Base-by-base conservation (phyloP, 495 filamentous ascomycete genomes). In the Penicillium herquei region DNA sequence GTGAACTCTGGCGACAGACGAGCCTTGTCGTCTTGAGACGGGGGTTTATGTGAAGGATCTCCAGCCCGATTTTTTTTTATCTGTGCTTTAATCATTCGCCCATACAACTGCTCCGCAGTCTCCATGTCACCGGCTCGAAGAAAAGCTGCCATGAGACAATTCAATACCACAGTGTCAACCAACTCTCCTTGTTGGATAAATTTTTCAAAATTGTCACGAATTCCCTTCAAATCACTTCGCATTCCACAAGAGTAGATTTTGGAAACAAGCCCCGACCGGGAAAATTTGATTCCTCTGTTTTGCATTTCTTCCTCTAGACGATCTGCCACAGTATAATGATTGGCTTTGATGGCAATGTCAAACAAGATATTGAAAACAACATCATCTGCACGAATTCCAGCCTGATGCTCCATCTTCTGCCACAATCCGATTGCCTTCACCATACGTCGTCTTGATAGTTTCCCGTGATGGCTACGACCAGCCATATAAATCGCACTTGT, bases 291-390 rank as follows among this genome's bases (percentile, higher is more conserved):
- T 0, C 81, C 77, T 33, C 94, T 87, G 8, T 63, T 75, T 26
- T 77, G 69, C 85, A 96, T 92, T 70, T 98, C 93, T 49, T 82
- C 76, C 57, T 92, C 80, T 11, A 98, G 80, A 71, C 90, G 88
- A 61, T 96, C 88, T 1, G 90, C 91, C 37, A 98, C 83, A 2
- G 73, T 73, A 51, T 88, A 93, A 61, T 94, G 92, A 17, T 87
- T 85, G 1, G 91, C 84, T 69, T 92, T 95, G 43, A 88, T 83
- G 32, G 93, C 92, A 13, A 89, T 81, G 64, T 96, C 90, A 58
- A 96, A 96, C 31, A 98, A 82, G 51, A 96, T 88, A 68, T 90
- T 93, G 75, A 98, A 96, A 2, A 92, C 93, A 10, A 88, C 85
- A 33, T 81, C 75, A 58, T 84, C 88, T 33, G 76, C 80, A 56